Base-by-base conservation (phyloP, 306 rosid genomes). In the Gastrolobium bilobum region DNA sequence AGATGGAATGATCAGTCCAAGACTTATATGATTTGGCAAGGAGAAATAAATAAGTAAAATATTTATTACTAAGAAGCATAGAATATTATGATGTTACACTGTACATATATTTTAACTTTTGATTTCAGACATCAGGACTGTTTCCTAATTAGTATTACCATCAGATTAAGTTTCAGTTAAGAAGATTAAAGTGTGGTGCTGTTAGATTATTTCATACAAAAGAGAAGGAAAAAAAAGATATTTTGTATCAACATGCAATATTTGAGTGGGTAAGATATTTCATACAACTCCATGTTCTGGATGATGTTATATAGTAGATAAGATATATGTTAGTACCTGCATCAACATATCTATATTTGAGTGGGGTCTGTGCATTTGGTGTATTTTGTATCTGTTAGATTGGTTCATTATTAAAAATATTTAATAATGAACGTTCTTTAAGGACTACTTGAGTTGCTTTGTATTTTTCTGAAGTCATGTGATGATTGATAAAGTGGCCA, bases 251-350 rank as follows among this genome's bases (percentile, higher is more conserved):
- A n/a, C n/a, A n/a, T n/a, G n/a, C n/a, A n/a, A n/a, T n/a, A n/a
- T n/a, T n/a, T n/a, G n/a, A n/a, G n/a, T n/a, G n/a, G n/a, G n/a
- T n/a, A n/a, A n/a, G n/a, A n/a, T n/a, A n/a, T n/a, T n/a, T n/a
- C n/a, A n/a, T n/a, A n/a, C n/a, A n/a, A n/a, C n/a, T n/a, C n/a
- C n/a, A n/a, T n/a, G 51, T 47, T 7, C 7, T 56, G 11, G 15
- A 76, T 35, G 80, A 40, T 79, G n/a, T 20, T n/a, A n/a, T 54
- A 63, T 15, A 20, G 35, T 47, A 54, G 46, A 78, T 68, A 56
- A 65, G 29, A 57, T 14, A 59, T 33, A 31, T 61, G 30, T 35
- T 46, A 34, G 68, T 60, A 47, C 48, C 47, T 44, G 10, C 30
- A 68, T 60, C 5, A 64, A 11, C 30, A 50, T 20, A 20, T 56